Evolutionary conservation across 2,329 filamentous ascomycete species (phyloP).

Genomic region (Paraphoma sp.): DNA sequence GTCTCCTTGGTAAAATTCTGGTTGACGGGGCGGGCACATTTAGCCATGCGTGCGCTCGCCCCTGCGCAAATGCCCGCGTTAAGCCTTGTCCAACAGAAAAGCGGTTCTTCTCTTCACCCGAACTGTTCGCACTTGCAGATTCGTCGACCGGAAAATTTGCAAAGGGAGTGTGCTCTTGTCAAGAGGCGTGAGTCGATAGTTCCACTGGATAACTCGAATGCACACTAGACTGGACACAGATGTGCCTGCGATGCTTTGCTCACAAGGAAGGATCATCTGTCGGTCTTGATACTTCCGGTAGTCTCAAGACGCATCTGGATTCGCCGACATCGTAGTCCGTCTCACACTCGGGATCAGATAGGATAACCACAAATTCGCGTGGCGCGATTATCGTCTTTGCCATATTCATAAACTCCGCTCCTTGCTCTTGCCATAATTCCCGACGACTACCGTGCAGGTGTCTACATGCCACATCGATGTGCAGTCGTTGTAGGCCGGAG

Average conservation of each 20-base stretch:
- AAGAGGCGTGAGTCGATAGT: too few relatives aligned
- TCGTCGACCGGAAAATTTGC: too few relatives aligned
- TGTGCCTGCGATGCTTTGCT: too few relatives aligned
- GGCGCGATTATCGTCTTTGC: conserved; percentile 21
- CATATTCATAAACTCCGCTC: conserved; percentile 14
- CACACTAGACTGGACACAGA: neutral
- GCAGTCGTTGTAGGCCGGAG: conserved; percentile 23
- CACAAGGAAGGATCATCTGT: neutral
- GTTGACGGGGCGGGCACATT: too few relatives aligned
- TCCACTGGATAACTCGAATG: neutral
- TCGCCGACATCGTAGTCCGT: conserved; percentile 14
- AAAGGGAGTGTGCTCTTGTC: too few relatives aligned
- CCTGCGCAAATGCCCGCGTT: too few relatives aligned
- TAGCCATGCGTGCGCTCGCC: too few relatives aligned
- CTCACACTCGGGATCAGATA: conserved; percentile 22
- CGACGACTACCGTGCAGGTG: conserved; percentile 10
- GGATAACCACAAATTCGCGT: conserved; percentile 18
- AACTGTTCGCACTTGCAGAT: too few relatives aligned
- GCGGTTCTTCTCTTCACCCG: too few relatives aligned
- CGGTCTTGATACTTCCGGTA: conserved; percentile 6
- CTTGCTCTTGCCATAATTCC: conserved; percentile 17
- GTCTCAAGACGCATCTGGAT: conserved; percentile 15
- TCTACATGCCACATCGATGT: conserved; percentile 13
- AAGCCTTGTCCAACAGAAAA: too few relatives aligned
- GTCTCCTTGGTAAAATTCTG: too few relatives aligned